phyloP scores from a whole-genome alignment of 768 basidiomycete species.

The Leccinellum rugosiceps region DNA sequence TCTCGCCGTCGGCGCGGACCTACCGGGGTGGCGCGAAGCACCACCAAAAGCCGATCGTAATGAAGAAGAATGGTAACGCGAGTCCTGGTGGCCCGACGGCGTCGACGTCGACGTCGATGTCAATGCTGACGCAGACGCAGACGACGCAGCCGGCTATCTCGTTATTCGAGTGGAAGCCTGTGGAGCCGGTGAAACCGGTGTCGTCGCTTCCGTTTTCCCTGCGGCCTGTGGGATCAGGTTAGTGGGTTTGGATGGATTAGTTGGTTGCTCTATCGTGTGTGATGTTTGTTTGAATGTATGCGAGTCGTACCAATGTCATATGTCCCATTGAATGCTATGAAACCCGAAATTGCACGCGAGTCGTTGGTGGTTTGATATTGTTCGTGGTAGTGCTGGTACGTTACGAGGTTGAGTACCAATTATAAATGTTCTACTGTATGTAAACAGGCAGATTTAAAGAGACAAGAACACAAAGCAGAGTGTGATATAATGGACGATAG shows the following conservation, averaged over 20 bases:
- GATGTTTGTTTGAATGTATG: neutral
- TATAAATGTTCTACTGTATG: too few relatives aligned
- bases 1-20: conserved; percentile 19
- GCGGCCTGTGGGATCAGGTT: conserved; percentile 17
- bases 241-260: neutral
- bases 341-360: neutral
- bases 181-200: conserved; percentile 22
- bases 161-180: conserved; percentile 23
- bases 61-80: conserved; percentile 24
- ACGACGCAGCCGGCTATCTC: conserved; percentile 1
- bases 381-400: too few relatives aligned
- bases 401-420: too few relatives aligned
- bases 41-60: conserved; percentile 33
- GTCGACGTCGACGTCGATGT: neutral
- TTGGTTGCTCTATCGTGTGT: neutral
- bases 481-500: too few relatives aligned
- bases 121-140: neutral
- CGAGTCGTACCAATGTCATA: neutral
- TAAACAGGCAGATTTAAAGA: too few relatives aligned
- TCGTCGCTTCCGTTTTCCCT: conserved; percentile 26
- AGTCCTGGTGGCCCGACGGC: conserved; percentile 2
- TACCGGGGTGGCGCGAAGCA: conserved; percentile 26
- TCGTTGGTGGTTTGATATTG: too few relatives aligned
- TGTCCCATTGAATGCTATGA: neutral
- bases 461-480: too few relatives aligned